These are phyloP conservation scores for Botrytis elliptica DNA, from an alignment of 2,329 filamentous ascomycete species.

Conservation along the genomic window DNA sequence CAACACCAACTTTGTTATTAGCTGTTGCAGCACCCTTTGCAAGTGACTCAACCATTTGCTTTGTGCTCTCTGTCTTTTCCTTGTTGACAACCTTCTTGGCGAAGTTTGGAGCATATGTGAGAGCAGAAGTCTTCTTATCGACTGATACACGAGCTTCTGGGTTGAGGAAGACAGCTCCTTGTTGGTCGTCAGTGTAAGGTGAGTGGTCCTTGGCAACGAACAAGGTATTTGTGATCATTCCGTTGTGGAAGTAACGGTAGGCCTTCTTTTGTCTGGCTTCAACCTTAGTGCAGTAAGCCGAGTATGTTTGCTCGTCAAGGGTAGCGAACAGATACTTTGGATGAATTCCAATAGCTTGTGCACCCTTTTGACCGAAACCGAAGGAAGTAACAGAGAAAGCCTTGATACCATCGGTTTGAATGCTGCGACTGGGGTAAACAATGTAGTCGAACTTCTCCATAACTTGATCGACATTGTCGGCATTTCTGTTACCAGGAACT, in stretches of 20 bases:
- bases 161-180: slow-evolving; percentile 88
- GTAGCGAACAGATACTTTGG: slow-evolving; percentile 93
- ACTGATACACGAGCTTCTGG: slow-evolving; percentile 80
- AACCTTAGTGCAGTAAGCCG: slow-evolving; percentile 82
- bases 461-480: slow-evolving; percentile 91
- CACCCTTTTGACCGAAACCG: slow-evolving; percentile 98
- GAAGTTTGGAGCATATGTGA: slow-evolving; percentile 69
- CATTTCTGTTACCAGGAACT: slow-evolving; percentile 95
- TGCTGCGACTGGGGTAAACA: slow-evolving; percentile 89
- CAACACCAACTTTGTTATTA: slow-evolving; percentile 84
- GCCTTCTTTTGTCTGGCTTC: slow-evolving; percentile 96
- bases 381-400: slow-evolving; percentile 99
- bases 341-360: slow-evolving; percentile 95
- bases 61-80: slow-evolving; percentile 53
- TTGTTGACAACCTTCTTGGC: slow-evolving; percentile 59
- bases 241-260: slow-evolving; percentile 98
- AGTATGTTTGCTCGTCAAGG: slow-evolving; percentile 83
- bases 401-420: slow-evolving; percentile 97
- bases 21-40: slow-evolving; percentile 60
- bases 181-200: slow-evolving; percentile 85
- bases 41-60: slow-evolving; percentile 74
- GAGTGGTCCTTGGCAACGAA: slow-evolving; percentile 93
- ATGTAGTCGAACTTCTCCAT: slow-evolving; percentile 99
- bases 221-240: slow-evolving; percentile 94
- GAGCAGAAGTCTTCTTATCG: slow-evolving; percentile 82